Evolutionary conservation across 2,329 filamentous ascomycete genomes (phyloP).

Genomic region (Ramichloridium luteum): DNA sequence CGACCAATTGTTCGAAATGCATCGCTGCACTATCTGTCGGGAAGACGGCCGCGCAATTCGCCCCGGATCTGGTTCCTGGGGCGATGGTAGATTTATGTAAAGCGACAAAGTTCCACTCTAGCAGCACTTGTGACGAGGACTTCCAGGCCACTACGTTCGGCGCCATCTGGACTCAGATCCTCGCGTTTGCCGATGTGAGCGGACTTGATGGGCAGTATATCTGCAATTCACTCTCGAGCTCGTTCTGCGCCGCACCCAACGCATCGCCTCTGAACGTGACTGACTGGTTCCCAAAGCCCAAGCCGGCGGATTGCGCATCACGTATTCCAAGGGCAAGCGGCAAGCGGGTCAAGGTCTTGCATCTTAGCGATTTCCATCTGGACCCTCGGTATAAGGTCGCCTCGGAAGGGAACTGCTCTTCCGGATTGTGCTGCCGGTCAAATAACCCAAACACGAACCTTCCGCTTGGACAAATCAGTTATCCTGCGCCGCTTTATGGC

Average conservation of each 20-base stretch:
- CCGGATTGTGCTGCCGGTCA: conserved; percentile 40
- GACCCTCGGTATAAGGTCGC: conserved; percentile 42
- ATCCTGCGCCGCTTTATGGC: conserved; percentile 43
- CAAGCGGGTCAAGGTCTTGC: conserved; percentile 43
- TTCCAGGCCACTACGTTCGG: conserved; percentile 40
- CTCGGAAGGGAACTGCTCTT: conserved; percentile 43
- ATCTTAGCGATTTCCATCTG: conserved; percentile 44
- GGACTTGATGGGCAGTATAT: conserved; percentile 47
- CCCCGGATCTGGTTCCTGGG: conserved; percentile 37
- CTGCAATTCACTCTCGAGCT: conserved; percentile 37
- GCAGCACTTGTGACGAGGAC: conserved; percentile 35
- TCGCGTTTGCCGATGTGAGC: conserved; percentile 41
- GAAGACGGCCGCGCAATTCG: conserved; percentile 39
- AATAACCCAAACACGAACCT: conserved; percentile 28
- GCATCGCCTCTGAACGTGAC: conserved; percentile 35
- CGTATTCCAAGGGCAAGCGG: conserved; percentile 37
- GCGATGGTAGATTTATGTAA: conserved; percentile 42
- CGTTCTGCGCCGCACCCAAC: conserved; percentile 37
- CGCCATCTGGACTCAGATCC: conserved; percentile 45
- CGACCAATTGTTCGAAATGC: conserved; percentile 42
- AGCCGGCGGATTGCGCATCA: conserved; percentile 31
- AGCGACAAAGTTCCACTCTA: conserved; percentile 34
- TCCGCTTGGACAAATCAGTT: conserved; percentile 24
- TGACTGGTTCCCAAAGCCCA: conserved; percentile 42
- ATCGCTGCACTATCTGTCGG: conserved; percentile 39